phyloP scores from a whole-genome alignment of 2,329 filamentous ascomycete species.

The Talaromyces sp. region DNA sequence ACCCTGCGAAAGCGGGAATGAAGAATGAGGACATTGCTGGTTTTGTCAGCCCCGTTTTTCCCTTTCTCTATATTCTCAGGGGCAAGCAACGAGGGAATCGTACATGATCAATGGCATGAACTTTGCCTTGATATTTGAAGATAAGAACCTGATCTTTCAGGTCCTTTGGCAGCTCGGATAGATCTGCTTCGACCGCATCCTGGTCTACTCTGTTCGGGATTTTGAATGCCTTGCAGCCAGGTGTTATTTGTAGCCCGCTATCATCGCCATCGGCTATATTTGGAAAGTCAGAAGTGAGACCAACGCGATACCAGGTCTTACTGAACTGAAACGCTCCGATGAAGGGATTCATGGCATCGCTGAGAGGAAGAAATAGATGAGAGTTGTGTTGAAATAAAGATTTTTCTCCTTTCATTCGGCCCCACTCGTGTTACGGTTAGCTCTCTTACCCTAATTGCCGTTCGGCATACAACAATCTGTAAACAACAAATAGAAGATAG shows the following conservation, averaged over 20 bases:
- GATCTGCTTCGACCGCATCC: constrained; percentile 23
- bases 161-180: constrained; percentile 37
- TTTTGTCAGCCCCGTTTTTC: constrained; percentile 7
- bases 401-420: background rate
- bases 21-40: constrained; percentile 64
- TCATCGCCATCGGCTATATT: constrained; percentile 45
- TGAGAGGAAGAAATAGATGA: background rate
- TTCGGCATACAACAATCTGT: background rate
- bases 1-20: constrained; percentile 62
- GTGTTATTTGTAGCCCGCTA: constrained; percentile 37
- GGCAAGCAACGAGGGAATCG: background rate
- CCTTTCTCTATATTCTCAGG: background rate
- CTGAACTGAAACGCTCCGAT: constrained; percentile 22
- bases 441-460: background rate
- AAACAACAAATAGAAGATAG: background rate
- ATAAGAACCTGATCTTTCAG: constrained; percentile 61
- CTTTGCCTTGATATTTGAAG: constrained; percentile 59
- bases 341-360: constrained; percentile 15
- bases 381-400: background rate
- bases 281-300: constrained; percentile 54
- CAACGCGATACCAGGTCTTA: constrained; percentile 53
- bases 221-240: constrained; percentile 59
- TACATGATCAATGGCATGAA: constrained; percentile 68
- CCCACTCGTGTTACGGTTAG: background rate
- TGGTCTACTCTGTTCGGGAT: constrained; percentile 41